These are phyloP conservation scores for Mycena galopus DNA, from an alignment of 768 basidiomycete genomes.

Conservation along the genomic window DNA sequence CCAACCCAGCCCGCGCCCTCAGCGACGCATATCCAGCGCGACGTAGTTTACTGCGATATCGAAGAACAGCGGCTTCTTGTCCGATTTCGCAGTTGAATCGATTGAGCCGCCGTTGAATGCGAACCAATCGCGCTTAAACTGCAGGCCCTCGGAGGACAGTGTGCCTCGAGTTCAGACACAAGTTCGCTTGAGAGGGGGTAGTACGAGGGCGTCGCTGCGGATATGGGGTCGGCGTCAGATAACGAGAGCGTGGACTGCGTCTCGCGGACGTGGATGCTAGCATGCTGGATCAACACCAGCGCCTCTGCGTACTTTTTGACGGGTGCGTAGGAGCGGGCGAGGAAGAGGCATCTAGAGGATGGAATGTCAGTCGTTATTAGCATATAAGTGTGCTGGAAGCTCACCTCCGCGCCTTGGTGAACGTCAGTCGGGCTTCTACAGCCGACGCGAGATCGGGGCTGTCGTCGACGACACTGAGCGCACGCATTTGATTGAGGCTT, in stretches of 20 bases:
- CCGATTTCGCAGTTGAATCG: slow-evolving; percentile 57
- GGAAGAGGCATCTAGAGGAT: slow-evolving; percentile 72
- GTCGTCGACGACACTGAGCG: slow-evolving; percentile 88
- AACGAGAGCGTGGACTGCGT: slow-evolving; percentile 66
- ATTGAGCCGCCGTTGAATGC: slow-evolving; percentile 77
- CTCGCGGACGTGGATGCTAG: slow-evolving; percentile 81
- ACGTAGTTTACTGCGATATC: slow-evolving; percentile 96
- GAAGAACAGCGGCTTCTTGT: slow-evolving; percentile 92
- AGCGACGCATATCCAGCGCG: slow-evolving; percentile 85
- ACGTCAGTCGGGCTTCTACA: slow-evolving; percentile 81
- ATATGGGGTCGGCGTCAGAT: slow-evolving; percentile 61
- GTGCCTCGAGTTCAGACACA: slow-evolving; percentile 66
- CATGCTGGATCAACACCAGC: slow-evolving; percentile 77
- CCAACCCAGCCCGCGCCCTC: slow-evolving; percentile 77
- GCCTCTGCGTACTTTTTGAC: slow-evolving; percentile 81
- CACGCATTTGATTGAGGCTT: slow-evolving; percentile 86
- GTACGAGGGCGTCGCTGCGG: slow-evolving; percentile 58
- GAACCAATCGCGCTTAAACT: slow-evolving; percentile 84
- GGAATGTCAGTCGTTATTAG: slow-evolving; percentile 1
- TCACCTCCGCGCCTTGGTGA: slow-evolving; percentile 82
- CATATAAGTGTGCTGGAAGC: slow-evolving; percentile 28
- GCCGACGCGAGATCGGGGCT: slow-evolving; percentile 85
- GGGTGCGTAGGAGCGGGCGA: slow-evolving; percentile 80
- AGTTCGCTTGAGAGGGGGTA: slow-evolving; percentile 64
- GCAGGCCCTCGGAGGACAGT: slow-evolving; percentile 60